Base-by-base conservation (phyloP, 495 filamentous ascomycete species). In the Penicillium canariense region DNA sequence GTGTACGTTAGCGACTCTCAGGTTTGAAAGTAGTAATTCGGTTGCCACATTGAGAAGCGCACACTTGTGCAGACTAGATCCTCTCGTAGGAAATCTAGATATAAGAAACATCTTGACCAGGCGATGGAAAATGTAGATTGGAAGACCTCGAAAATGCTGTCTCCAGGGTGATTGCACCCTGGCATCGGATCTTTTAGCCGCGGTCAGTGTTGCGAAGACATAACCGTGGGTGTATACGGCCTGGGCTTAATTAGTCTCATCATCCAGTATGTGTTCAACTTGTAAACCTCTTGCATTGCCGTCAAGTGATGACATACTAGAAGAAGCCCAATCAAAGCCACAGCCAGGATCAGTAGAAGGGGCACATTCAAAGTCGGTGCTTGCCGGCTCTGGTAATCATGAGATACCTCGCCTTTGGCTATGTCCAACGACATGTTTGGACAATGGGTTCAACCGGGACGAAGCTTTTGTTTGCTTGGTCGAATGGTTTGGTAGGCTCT, bases 1-100 rank as follows among this genome's bases (percentile, higher is more conserved):
- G 28, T 46, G 54, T 15, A 56, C 38, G 28, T 50, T 50, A 12
- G 38, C 46, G 36, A 50, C 47, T 43, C 50, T 56, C n/a, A 56
- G 11, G 14, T 26, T 38, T 12, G 47, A 56, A 25, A 56, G 54
- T 23, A 50, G 47, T 15, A 46, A 38, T 8, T 56, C 54, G 2
- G n/a, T 18, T 2, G 14, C 30, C 10, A 50, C 11, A 27, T 50
- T 56, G 7, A 56, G 10, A 22, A 50, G 14, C 1, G 25, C 17
- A 25, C 30, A 50, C 1, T 31, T 32, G 2, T 14, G 1, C 8
- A 48, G 17, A 20, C 25, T 48, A n/a, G 52, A 39, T 7, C 34
- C 52, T 18, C 23, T 14, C n/a, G 10, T 26, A 2, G 30, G 31
- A 18, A 45, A 46, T 22, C 39, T 23, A 22, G 52, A 48, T 11